Conservation (phyloP, 441 rosid species). For the Populus hybrid region DNA sequence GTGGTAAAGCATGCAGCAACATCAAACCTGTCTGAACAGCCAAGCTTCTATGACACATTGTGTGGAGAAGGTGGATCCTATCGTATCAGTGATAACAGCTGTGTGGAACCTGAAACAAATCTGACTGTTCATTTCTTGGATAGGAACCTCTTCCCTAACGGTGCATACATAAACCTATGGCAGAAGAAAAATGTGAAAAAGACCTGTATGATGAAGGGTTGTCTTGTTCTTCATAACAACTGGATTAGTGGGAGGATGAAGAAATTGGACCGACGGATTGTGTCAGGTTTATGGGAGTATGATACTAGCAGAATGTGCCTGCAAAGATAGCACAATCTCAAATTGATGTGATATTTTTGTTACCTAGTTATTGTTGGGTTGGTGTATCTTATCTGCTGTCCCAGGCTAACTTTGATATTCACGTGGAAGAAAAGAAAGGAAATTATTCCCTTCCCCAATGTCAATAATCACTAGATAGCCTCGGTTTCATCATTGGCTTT, state of each 20-base stretch:
- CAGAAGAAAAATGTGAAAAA: slow-evolving; percentile 49
- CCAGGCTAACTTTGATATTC: slow-evolving; percentile 21
- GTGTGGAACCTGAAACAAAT: slow-evolving; percentile 73
- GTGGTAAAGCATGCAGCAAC: slow-evolving; percentile 82
- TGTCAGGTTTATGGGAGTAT: slow-evolving; percentile 80
- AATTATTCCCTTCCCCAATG: neutral
- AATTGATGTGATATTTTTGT: neutral
- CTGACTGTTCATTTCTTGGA: slow-evolving; percentile 71
- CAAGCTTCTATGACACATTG: slow-evolving; percentile 86
- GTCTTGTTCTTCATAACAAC: slow-evolving; percentile 73
- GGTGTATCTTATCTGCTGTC: slow-evolving; percentile 6
- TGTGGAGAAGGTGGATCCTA: slow-evolving; percentile 85
- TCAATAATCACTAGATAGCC: slow-evolving; percentile 15
- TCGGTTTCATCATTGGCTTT: slow-evolving; percentile 34
- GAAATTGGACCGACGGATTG: slow-evolving; percentile 79
- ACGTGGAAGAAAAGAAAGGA: slow-evolving; percentile 19
- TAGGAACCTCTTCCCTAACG: slow-evolving; percentile 83
- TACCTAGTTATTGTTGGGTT: neutral
- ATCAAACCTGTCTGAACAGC: slow-evolving; percentile 84
- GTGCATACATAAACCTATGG: slow-evolving; percentile 79
- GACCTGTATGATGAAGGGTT: slow-evolving; percentile 59
- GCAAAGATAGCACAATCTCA: slow-evolving; percentile 26
- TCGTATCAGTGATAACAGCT: slow-evolving; percentile 52
- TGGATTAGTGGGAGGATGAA: slow-evolving; percentile 86
- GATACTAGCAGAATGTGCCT: slow-evolving; percentile 64